phyloP scores from a whole-genome alignment of 176 grass and related monocot genomes.

The Bolboschoenus planiculmis region DNA sequence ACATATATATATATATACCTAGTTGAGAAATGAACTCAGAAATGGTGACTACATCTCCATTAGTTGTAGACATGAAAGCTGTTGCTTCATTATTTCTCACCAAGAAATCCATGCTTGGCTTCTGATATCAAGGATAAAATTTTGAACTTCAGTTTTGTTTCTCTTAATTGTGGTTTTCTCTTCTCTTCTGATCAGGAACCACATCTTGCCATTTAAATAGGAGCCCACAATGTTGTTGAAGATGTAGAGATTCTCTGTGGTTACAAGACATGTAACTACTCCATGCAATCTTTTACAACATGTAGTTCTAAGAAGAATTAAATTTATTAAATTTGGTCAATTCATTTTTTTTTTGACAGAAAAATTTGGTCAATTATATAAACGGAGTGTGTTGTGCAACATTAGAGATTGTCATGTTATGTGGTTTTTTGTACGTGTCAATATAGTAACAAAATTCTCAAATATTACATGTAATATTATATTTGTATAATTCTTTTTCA shows the following conservation, averaged over 20 bases:
- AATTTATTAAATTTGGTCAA: not conserved
- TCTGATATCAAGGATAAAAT: not conserved
- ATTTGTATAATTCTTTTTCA: not conserved
- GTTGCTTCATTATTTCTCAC: not conserved
- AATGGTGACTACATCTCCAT: constrained; percentile 9
- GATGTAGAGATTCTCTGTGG: not conserved
- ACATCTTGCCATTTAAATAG: constrained; percentile 6
- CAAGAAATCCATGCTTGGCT: constrained; percentile 14
- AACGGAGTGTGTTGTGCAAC: not conserved
- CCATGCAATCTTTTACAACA: not conserved
- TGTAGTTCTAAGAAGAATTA: not conserved
- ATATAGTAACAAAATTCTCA: not conserved
- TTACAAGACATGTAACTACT: not conserved
- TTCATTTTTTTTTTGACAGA: not conserved
- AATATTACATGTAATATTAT: not conserved
- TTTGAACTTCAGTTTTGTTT: not conserved
- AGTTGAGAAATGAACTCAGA: constrained; percentile 23
- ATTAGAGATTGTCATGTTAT: not conserved
- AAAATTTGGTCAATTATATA: not conserved
- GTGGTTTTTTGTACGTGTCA: not conserved
- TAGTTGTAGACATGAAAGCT: not conserved
- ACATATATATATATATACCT: constrained; percentile 5
- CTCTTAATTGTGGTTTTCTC: not conserved
- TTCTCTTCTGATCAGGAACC: not conserved
- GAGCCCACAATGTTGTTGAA: not conserved